Conservation (phyloP, 2,329 filamentous ascomycete genomes). For the Paradendryphiella salina region DNA sequence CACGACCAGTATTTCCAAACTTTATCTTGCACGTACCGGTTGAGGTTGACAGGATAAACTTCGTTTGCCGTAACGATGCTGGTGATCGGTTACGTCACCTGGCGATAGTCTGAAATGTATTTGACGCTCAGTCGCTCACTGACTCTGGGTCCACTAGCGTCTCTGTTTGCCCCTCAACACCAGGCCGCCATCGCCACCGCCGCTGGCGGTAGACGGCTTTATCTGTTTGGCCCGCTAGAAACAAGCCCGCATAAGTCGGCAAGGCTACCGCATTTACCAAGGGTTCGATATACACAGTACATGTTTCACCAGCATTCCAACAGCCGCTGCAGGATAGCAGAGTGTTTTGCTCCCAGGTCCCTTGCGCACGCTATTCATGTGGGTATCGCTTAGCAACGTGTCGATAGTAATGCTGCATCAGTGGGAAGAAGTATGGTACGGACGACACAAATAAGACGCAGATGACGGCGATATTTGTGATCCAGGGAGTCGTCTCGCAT, state of each 20-base stretch:
- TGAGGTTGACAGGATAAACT: too few species aligned
- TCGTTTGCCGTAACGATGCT: too few species aligned
- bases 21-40: too few species aligned
- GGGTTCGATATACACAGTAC: slow-evolving; percentile 9
- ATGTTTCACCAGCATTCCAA: slow-evolving; percentile 6
- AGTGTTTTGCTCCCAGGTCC: not conserved
- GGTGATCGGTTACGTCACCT: not conserved
- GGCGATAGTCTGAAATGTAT: not conserved
- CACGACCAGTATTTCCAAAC: too few species aligned
- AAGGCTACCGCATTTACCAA: slow-evolving; percentile 8
- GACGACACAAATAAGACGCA: slow-evolving; percentile 14
- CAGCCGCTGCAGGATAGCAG: not conserved
- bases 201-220: slow-evolving; percentile 23
- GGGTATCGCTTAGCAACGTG: slow-evolving; percentile 6
- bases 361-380: slow-evolving; percentile 1
- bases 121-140: not conserved
- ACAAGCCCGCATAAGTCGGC: slow-evolving; percentile 24
- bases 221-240: slow-evolving; percentile 24
- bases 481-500: slow-evolving; percentile 13
- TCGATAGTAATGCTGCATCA: slow-evolving; percentile 5
- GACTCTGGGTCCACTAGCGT: not conserved
- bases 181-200: slow-evolving; percentile 33
- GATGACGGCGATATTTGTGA: slow-evolving; percentile 17
- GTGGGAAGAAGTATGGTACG: slow-evolving; percentile 7
- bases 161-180: slow-evolving; percentile 34